Conservation (phyloP, 495 filamentous ascomycete genomes). For the Tuber umbilicatum region DNA sequence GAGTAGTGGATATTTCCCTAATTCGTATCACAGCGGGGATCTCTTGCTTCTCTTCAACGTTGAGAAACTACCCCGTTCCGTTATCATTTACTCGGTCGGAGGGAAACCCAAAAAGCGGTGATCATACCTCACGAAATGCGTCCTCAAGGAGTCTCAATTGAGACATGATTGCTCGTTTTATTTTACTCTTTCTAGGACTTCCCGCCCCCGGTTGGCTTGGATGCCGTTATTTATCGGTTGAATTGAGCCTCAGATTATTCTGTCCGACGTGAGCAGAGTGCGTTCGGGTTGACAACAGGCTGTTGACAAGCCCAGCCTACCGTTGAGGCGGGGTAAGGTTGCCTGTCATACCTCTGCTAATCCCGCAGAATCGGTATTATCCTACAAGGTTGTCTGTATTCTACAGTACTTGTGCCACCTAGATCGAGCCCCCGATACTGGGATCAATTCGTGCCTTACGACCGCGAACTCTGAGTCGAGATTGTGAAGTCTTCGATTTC, state of each 20-base stretch:
- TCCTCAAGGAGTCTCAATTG: conserved; percentile 1
- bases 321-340: not conserved
- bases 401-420: not conserved
- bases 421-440: not conserved
- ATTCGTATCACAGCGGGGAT: conserved; percentile 1
- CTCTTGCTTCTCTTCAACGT: not conserved
- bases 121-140: conserved; percentile 2
- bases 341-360: not conserved
- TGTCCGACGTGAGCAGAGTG: not conserved
- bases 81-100: not conserved
- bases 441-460: not conserved
- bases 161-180: conserved; percentile 4
- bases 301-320: not conserved
- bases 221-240: not conserved
- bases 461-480: not conserved
- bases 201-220: not conserved
- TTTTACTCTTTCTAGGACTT: not conserved
- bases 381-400: not conserved
- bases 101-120: not conserved
- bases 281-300: not conserved
- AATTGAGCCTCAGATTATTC: not conserved
- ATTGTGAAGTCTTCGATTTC: not conserved
- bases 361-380: not conserved
- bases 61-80: not conserved
- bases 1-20: conserved; percentile 1